Evolutionary conservation across 495 filamentous ascomycete species (phyloP), one percentile per base, ranked within the genome.

Genomic region (Aspergillus sclerotioniger): DNA sequence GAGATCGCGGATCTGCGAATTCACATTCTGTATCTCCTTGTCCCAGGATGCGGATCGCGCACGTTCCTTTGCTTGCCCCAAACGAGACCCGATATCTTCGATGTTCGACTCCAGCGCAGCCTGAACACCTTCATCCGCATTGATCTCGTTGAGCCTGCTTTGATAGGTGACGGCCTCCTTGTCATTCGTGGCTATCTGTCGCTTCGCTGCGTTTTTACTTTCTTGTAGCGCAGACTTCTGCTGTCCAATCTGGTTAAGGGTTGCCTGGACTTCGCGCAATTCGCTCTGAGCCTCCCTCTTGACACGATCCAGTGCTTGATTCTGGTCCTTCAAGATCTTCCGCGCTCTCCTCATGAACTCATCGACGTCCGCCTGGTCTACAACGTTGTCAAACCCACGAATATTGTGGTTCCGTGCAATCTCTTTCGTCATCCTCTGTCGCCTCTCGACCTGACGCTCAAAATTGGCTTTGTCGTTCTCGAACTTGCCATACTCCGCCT

Each of bases 401-500:
- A 98, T 88, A 56, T 84, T 87, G 68, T 97, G 90, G n/a, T 75
- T 77, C 28, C 85, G 81, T 16, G 92, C 89, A 44, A 89, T 82
- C 10, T 95, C 87, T 60, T 83, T 90, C 57, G 97, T 85, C 70
- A 95, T 81, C 1, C 74, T 76, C 57, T 87, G 80, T 25, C 93
- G 87, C 21, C 80, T 71, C 59, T 81, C 75, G 6, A 96, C 64
- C 51, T 96, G 88, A 10, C 85, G 84, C 66, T 96, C 91, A 63
- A 93, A 91, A 59, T 87, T 88, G 64, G 87, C 86, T 69, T 92
- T 90, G 67, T 96, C 85, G 8, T 92, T 91, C 70, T 94, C 85
- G 64, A 86, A 85, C 65, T 87, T 90, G 29, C 94, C 94, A 62
- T 85, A 80, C 67, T 97, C 94, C 13, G 86, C 84, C 46, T 91